Conservation (phyloP, 768 basidiomycete genomes). For the Tylopilus sp. region DNA sequence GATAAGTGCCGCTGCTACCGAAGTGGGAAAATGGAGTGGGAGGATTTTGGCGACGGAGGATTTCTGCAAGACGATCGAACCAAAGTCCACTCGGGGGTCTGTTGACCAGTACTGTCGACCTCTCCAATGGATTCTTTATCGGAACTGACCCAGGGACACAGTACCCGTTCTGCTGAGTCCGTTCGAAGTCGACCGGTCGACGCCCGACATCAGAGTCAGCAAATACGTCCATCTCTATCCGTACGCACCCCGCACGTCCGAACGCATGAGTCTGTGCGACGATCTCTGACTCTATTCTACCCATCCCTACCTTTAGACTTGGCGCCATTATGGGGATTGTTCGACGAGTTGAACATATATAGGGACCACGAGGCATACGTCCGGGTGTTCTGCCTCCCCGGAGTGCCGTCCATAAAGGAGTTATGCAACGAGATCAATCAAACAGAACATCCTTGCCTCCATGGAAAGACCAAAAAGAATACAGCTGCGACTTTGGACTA, state of each 20-base stretch:
- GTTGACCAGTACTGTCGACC: neutral
- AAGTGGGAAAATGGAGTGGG: neutral
- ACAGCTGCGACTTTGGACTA: no score
- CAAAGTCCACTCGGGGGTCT: neutral
- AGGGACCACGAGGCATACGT: neutral
- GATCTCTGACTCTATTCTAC: neutral
- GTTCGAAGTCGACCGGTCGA: neutral
- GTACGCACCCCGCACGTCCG: neutral
- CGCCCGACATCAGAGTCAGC: neutral
- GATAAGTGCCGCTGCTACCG: neutral
- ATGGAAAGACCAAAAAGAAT: no score
- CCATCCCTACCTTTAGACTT: neutral
- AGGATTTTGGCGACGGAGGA: neutral
- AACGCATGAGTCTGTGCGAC: neutral
- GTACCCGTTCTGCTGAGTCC: neutral
- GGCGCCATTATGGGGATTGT: neutral
- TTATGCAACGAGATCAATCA: neutral
- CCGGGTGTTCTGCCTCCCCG: neutral
- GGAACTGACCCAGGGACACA: neutral
- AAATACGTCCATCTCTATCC: neutral
- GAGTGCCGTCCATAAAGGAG: neutral
- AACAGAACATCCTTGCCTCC: no score
- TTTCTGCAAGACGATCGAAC: neutral
- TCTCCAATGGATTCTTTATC: neutral
- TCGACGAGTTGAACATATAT: neutral